Evolutionary conservation across 768 basidiomycete species (phyloP), one percentile per base, ranked within the genome.

Genomic region (Coprinopsis strossmayeri): DNA sequence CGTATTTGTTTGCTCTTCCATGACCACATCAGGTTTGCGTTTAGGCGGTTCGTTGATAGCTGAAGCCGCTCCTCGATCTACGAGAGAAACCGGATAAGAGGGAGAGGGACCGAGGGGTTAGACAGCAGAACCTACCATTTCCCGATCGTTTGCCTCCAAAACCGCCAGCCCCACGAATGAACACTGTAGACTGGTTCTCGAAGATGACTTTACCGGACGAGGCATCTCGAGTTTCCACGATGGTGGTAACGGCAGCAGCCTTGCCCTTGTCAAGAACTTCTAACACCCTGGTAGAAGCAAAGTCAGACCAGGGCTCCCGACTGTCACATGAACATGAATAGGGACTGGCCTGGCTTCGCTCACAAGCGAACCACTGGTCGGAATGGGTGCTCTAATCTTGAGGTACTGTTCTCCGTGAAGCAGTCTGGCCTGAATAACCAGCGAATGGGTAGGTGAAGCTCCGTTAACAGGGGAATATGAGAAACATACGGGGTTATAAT

Each of bases 331-430:
- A 24, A 20, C 28, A 50, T 26, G 23, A 24, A n/a, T 49, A 2
- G 12, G 24, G 23, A 69, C 70, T 35, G 61, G 82, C 83, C 85
- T 76, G 3, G 82, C 77, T 54, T 87, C 73, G 60, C 76, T 94
- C 25, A 91, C 73, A 18, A 98, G 71, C 18, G 84, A 79, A 0
- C 82, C 95, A 51, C 75, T 82, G 0, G 91, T 91, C 0, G 95
- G 94, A 51, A 98, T 88, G 0, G 87, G 83, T 1, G 71, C 82
- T 58, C 87, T 85, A 64, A 99, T 90, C 52, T 81, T 77, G 56
- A 99, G 69, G 65, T 91, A 98, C 59, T 98, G 96, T 62, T 99
- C 96, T 38, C 96, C 96, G 62, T 99, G 96, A 15, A 99, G 77
- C n/a, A 99, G 73, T 67, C 91, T 97, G 40, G 93, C 91, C 91